A percentile compares a stretch with the other conserved stretches of the same genome.
These are phyloP conservation scores for Candida sonorensis DNA, from an alignment of 805 yeast species.

Conservation along the genomic window DNA sequence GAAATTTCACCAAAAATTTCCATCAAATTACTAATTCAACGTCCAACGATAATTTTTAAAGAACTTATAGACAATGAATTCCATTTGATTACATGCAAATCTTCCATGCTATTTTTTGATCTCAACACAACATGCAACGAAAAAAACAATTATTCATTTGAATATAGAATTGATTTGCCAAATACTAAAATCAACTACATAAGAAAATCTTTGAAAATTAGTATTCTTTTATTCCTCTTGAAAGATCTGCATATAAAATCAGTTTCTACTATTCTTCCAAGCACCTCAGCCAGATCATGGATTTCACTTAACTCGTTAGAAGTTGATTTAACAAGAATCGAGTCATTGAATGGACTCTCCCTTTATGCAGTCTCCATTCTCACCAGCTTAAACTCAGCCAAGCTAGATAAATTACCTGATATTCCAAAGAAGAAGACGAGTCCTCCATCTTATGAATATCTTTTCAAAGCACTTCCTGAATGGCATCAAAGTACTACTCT, in stretches of 20 bases:
- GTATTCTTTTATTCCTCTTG: slow-evolving; percentile 3
- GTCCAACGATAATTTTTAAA: slow-evolving; percentile 22
- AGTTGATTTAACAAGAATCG: slow-evolving; percentile 23
- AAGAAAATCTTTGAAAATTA: slow-evolving; percentile 5
- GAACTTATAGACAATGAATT: slow-evolving; percentile 7
- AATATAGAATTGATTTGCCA: slow-evolving; percentile 16
- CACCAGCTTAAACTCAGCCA: too few species aligned
- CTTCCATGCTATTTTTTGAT: slow-evolving; percentile 19
- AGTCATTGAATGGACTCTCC: slow-evolving; percentile 24
- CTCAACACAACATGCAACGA: slow-evolving; percentile 4
- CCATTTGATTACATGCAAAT: slow-evolving; percentile 15
- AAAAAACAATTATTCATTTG: slow-evolving; percentile 3
- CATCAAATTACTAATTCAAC: slow-evolving; percentile 19
- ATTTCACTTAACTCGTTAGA: slow-evolving; percentile 12
- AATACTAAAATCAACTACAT: slow-evolving; percentile 14
- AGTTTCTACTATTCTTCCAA: slow-evolving; percentile 16
- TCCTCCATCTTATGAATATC: too few species aligned
- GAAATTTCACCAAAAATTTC: slow-evolving; percentile 15
- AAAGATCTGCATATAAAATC: slow-evolving; percentile 17
- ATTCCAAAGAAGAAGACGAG: too few species aligned
- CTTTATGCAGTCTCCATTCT: slow-evolving; percentile 5
- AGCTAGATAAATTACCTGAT: too few species aligned
- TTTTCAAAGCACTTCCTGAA: slow-evolving; percentile 27
- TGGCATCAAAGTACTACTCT: too few species aligned
- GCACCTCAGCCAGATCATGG: slow-evolving; percentile 12